These are phyloP conservation scores for Pascua guehoae DNA, from an alignment of 1,284 basidiomycete genomes.

Conservation along the genomic window DNA sequence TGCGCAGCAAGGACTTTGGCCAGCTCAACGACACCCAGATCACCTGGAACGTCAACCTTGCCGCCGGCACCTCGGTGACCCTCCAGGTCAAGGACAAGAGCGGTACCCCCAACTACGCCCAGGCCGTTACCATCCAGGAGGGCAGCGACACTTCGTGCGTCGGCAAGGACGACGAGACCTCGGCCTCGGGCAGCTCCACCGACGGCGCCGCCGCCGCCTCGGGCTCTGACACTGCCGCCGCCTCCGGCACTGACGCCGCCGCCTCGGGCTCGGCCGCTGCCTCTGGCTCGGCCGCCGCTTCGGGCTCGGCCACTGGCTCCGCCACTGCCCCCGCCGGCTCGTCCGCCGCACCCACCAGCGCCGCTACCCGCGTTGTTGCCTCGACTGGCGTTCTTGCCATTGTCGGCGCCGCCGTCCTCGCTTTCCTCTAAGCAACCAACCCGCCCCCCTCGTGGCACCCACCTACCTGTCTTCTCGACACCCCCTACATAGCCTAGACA, in stretches of 20 bases:
- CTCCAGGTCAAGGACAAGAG: slow-evolving; percentile 36
- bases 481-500: no score
- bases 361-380: slow-evolving; percentile 16
- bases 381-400: slow-evolving; percentile 18
- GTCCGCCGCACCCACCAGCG: slow-evolving; percentile 2
- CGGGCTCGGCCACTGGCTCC: slow-evolving; percentile 9
- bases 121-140: slow-evolving; percentile 22
- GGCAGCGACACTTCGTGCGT: slow-evolving; percentile 22
- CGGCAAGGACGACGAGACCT: background rate
- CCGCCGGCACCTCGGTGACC: slow-evolving; percentile 50
- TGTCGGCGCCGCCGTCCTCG: slow-evolving; percentile 28
- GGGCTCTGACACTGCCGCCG: slow-evolving; percentile 3
- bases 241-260: slow-evolving; percentile 7
- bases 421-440: slow-evolving; percentile 22
- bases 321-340: slow-evolving; percentile 6
- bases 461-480: no score
- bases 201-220: slow-evolving; percentile 5
- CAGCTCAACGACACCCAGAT: slow-evolving; percentile 48
- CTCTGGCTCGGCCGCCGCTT: slow-evolving; percentile 8
- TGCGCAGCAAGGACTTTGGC: slow-evolving; percentile 24
- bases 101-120: slow-evolving; percentile 34
- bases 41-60: slow-evolving; percentile 65
- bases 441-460: no score
- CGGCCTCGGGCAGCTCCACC: slow-evolving; percentile 4
- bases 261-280: slow-evolving; percentile 6